These are phyloP conservation scores for Yamadazyma atlantica DNA, from an alignment of 1,139 yeast genomes.

Conservation along the genomic window DNA sequence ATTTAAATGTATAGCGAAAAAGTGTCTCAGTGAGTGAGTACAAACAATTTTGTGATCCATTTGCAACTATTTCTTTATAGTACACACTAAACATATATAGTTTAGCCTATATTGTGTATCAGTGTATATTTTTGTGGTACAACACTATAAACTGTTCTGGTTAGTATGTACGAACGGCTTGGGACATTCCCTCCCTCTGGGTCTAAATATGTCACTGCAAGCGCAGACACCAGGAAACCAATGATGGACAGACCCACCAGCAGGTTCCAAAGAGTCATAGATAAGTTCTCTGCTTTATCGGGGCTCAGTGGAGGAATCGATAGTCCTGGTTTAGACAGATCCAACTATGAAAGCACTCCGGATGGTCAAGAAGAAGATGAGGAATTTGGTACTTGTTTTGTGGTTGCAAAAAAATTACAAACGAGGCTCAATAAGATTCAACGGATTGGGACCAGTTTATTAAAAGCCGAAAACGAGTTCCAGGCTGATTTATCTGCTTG, in stretches of 20 bases:
- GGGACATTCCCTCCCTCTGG: neutral
- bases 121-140: too few relatives aligned
- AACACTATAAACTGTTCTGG: too few relatives aligned
- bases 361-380: constrained; percentile 1
- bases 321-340: neutral
- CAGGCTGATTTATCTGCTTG: constrained; percentile 8
- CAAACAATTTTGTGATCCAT: too few relatives aligned
- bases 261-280: constrained; percentile 30
- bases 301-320: constrained; percentile 11
- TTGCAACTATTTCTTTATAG: too few relatives aligned
- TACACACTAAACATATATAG: too few relatives aligned
- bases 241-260: constrained; percentile 28
- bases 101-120: too few relatives aligned
- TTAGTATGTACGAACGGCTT: too few relatives aligned
- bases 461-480: constrained; percentile 13
- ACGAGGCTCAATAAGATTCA: constrained; percentile 12
- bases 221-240: constrained; percentile 1
- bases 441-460: constrained; percentile 11
- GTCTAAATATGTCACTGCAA: constrained; percentile 6
- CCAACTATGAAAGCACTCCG: neutral
- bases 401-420: constrained; percentile 10
- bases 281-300: constrained; percentile 23
- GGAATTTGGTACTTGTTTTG: constrained; percentile 4
- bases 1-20: too few relatives aligned
- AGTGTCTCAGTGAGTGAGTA: too few relatives aligned